phyloP scores from a whole-genome alignment of 148 eudicot genomes.

The Rhododendron simsii region DNA sequence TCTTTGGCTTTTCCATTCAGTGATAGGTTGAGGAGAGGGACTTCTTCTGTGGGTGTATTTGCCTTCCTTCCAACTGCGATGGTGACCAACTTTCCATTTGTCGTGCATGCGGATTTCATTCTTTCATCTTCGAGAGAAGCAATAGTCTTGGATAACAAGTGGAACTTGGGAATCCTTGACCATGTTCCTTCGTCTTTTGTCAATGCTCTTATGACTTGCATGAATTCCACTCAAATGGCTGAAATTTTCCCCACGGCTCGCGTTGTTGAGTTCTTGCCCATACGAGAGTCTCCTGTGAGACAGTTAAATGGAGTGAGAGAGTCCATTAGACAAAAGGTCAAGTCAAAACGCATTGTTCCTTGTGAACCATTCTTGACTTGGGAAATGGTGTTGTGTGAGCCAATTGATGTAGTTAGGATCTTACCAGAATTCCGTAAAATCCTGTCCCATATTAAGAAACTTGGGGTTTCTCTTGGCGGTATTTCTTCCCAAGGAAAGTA shows the following conservation, averaged over 20 bases:
- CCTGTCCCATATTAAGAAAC: not conserved
- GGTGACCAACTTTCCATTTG: not conserved
- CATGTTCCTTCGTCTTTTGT: slow-evolving; percentile 26
- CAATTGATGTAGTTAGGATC: slow-evolving; percentile 15
- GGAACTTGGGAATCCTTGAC: too few species aligned
- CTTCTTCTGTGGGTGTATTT: slow-evolving; percentile 34
- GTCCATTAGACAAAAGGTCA: slow-evolving; percentile 16
- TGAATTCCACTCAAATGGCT: slow-evolving; percentile 18
- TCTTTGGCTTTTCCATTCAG: slow-evolving; percentile 46
- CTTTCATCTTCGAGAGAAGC: too few species aligned
- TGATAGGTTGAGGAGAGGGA: slow-evolving; percentile 32
- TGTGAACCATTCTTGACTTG: slow-evolving; percentile 24
- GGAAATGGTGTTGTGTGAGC: slow-evolving; percentile 11
- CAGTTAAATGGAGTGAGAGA: slow-evolving; percentile 29
- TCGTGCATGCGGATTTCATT: too few species aligned
- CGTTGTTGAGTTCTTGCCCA: slow-evolving; percentile 27
- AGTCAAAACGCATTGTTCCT: slow-evolving; percentile 27
- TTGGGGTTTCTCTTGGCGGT: not conserved
- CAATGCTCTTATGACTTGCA: slow-evolving; percentile 27
- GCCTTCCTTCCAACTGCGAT: slow-evolving; percentile 44
- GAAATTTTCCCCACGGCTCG: slow-evolving; percentile 3
- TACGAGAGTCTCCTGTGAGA: slow-evolving; percentile 15
- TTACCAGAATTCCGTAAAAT: slow-evolving; percentile 7
- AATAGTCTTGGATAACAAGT: too few species aligned
- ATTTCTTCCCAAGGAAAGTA: not conserved